These are phyloP conservation scores for Chrysoporthe austroafricana DNA, from an alignment of 2,329 filamentous ascomycete genomes.

Conservation along the genomic window DNA sequence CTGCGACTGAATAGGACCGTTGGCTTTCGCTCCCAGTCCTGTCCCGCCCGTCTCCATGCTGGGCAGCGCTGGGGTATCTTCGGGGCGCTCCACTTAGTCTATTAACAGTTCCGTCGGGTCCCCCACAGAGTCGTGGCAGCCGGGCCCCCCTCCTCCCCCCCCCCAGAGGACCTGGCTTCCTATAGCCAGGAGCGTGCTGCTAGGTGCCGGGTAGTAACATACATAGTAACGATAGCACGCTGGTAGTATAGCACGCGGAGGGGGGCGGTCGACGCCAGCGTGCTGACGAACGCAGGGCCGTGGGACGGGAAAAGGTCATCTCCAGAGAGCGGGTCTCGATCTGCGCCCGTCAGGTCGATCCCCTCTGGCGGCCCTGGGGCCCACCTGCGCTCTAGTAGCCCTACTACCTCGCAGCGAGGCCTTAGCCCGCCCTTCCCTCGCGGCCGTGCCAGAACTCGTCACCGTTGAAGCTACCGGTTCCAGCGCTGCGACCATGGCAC, in stretches of 20 bases:
- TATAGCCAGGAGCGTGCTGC: neutral
- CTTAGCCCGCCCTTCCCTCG: neutral
- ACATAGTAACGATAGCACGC: no score
- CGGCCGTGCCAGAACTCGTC: neutral
- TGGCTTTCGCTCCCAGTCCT: conserved; percentile 11
- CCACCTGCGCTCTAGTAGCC: neutral
- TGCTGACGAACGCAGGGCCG: neutral
- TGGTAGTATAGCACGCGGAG: neutral
- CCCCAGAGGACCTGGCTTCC: neutral
- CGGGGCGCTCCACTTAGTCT: conserved; percentile 7
- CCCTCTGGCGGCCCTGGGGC: neutral
- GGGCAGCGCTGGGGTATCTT: conserved; percentile 4
- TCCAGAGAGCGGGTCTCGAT: neutral
- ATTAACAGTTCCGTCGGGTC: conserved; percentile 5
- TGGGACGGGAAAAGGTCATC: neutral
- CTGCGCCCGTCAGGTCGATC: neutral
- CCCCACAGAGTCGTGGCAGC: neutral
- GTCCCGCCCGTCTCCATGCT: neutral
- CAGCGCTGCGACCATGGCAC: neutral
- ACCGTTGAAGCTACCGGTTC: neutral
- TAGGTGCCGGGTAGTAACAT: no score
- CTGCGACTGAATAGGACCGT: conserved; percentile 8
- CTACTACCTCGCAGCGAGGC: neutral
- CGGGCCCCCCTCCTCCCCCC: no score
- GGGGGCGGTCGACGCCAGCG: neutral